A percentile compares a stretch with the other conserved stretches of the same genome.
Conservation (phyloP, 192 early-diverging fungal genomes). For the Chytriomyces confervae region DNA sequence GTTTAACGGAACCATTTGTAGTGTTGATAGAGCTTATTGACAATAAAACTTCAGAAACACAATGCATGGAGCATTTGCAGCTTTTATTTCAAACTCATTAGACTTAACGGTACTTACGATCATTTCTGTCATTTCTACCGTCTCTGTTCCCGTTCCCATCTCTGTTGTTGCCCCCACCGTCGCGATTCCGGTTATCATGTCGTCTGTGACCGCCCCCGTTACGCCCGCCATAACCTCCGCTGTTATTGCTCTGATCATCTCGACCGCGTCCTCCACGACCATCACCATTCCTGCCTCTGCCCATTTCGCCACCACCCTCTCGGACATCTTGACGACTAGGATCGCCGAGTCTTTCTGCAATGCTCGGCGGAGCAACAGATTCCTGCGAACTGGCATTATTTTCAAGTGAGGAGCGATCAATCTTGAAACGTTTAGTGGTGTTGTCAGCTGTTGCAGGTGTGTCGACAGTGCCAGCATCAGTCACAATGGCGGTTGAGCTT, state of each 20-base stretch:
- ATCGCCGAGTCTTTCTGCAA: not conserved
- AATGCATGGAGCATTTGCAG: not conserved
- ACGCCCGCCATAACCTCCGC: not conserved
- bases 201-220: not conserved
- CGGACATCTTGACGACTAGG: not conserved
- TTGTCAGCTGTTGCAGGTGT: too few relatives aligned
- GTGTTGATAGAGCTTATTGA: not conserved
- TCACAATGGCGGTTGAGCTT: not conserved
- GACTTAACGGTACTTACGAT: not conserved
- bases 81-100: not conserved
- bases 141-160: not conserved
- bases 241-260: not conserved
- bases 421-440: not conserved
- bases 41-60: not conserved
- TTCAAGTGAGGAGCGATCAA: not conserved
- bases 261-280: slow-evolving; percentile 7
- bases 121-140: not conserved
- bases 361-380: not conserved
- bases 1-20: not conserved
- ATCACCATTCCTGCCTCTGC: not conserved
- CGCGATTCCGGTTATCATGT: not conserved
- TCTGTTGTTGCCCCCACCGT: not conserved
- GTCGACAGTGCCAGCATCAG: not conserved
- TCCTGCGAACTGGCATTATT: not conserved
- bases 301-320: not conserved